Percentiles rank a stretch among this genome's conserved stretches.
These are phyloP conservation scores for Phytophthora vignae DNA, from an alignment of 352 stramenopile genomes.

Conservation along the genomic window DNA sequence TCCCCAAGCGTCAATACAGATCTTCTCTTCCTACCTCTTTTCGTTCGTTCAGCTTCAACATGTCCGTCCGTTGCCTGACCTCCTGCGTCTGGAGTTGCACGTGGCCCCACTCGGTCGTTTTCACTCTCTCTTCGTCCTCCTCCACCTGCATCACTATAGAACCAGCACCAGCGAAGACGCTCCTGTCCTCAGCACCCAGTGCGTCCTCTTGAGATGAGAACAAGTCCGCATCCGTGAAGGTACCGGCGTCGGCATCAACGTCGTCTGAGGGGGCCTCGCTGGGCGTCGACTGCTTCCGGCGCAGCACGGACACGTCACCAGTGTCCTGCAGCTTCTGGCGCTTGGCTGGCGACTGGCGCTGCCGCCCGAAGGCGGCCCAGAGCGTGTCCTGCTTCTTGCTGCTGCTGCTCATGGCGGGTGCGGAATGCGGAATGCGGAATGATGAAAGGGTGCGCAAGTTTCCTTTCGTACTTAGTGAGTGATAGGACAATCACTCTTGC, in stretches of 20 bases:
- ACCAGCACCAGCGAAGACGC: constrained; percentile 10
- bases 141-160: background rate
- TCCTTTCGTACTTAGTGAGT: constrained; percentile 29
- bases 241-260: constrained; percentile 39
- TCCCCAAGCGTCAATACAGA: background rate
- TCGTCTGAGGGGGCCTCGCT: background rate
- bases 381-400: constrained; percentile 57
- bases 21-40: constrained; percentile 50
- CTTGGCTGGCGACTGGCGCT: constrained; percentile 40
- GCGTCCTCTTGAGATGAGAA: constrained; percentile 67
- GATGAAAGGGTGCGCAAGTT: constrained; percentile 5
- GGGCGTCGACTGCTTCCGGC: constrained; percentile 15
- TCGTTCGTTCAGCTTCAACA: constrained; percentile 46
- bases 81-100: background rate
- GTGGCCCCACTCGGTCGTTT: background rate
- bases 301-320: constrained; percentile 4
- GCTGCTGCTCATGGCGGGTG: constrained; percentile 31
- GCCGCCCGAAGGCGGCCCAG: constrained; percentile 48
- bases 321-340: constrained; percentile 32
- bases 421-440: constrained; percentile 33
- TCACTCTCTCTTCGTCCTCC: background rate
- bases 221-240: constrained; percentile 62
- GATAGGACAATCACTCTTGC: constrained; percentile 11
- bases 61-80: background rate
- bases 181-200: constrained; percentile 12